Conservation (phyloP, 441 rosid species). For the Raphanus hybrid region DNA sequence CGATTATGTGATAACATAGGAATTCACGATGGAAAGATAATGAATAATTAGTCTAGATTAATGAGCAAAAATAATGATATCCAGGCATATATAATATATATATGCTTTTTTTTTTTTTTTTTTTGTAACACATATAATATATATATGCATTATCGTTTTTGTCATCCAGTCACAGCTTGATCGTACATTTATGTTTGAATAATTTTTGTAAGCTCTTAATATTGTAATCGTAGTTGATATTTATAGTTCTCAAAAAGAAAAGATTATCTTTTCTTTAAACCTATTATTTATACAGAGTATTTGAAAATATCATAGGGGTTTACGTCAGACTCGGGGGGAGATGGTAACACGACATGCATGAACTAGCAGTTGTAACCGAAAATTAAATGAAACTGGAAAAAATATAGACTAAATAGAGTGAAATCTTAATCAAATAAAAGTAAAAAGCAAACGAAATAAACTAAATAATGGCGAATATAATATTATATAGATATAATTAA, state of each 20-base stretch:
- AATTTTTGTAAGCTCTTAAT: constrained; percentile 4
- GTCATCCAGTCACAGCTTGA: neutral
- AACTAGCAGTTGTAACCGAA: constrained; percentile 30
- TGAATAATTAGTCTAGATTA: neutral
- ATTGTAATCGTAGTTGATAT: neutral
- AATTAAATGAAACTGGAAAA: constrained; percentile 12
- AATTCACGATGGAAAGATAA: neutral
- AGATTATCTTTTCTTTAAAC: neutral
- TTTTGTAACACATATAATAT: neutral
- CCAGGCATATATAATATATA: neutral
- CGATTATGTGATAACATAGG: constrained; percentile 4
- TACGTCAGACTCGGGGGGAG: constrained; percentile 40
- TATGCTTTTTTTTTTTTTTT: neutral
- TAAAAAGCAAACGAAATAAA: neutral
- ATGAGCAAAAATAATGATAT: neutral
- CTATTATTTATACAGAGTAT: neutral
- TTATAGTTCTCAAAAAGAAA: neutral
- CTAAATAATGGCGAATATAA: neutral
- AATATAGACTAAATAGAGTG: neutral
- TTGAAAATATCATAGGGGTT: constrained; percentile 35
- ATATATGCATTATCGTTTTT: neutral
- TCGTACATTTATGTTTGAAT: constrained; percentile 2
- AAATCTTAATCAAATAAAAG: neutral
- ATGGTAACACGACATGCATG: constrained; percentile 30
- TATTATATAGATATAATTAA: neutral